These are phyloP conservation scores for Adansonia grandidieri DNA, from an alignment of 441 rosid genomes.

Conservation along the genomic window DNA sequence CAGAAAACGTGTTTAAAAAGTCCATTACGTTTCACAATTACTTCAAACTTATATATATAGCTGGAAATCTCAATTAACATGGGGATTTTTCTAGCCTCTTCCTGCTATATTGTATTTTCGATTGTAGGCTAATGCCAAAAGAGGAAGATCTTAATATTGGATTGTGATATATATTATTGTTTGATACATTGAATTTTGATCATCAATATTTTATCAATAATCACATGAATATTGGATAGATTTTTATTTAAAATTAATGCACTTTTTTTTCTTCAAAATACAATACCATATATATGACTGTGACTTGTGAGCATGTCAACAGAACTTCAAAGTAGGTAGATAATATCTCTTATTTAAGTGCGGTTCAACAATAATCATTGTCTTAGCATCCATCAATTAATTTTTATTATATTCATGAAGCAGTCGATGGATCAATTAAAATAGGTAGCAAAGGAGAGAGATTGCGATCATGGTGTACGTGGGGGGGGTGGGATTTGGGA, in stretches of 20 bases:
- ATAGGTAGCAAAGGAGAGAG: background rate
- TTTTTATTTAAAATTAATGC: too few species aligned
- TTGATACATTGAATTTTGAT: background rate
- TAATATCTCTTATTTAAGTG: too few species aligned
- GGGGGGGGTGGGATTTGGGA: background rate
- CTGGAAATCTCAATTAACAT: background rate
- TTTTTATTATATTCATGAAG: background rate
- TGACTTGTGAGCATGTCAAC: too few species aligned
- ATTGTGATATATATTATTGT: background rate
- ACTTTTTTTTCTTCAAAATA: too few species aligned
- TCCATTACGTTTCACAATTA: background rate
- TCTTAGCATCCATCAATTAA: background rate
- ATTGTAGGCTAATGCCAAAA: background rate
- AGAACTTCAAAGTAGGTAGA: too few species aligned
- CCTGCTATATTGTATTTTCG: background rate
- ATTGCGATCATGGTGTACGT: background rate
- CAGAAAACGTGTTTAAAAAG: slow-evolving; percentile 30
- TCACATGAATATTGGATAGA: too few species aligned
- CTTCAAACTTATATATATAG: background rate
- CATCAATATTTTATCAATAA: too few species aligned
- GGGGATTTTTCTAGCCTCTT: background rate
- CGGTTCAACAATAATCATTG: background rate
- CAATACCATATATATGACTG: too few species aligned
- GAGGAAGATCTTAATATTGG: background rate
- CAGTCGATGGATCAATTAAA: background rate